Conservation (phyloP, 352 stramenopile species). For the Aphanomyces euteiches region DNA sequence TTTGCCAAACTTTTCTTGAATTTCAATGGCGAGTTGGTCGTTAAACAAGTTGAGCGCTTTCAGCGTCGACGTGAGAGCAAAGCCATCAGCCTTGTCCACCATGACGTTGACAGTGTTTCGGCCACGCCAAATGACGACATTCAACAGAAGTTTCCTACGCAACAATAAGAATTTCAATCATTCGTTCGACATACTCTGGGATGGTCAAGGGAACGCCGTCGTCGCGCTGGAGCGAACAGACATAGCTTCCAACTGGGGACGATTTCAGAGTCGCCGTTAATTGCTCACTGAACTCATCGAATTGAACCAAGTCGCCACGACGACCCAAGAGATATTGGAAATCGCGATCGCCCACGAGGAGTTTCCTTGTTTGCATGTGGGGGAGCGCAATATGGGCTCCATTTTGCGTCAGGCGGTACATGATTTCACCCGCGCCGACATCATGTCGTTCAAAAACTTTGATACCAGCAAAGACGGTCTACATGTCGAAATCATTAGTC, state of each 20-base stretch:
- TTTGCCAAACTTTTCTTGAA: conserved; percentile 11
- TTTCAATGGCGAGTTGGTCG: conserved; percentile 5
- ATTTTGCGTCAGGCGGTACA: conserved; percentile 88
- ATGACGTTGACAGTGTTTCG: conserved; percentile 86
- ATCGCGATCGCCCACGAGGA: conserved; percentile 55
- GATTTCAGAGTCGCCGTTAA: conserved; percentile 51
- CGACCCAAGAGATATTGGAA: conserved; percentile 85
- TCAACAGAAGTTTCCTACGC: conserved; percentile 71
- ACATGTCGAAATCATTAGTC: conserved; percentile 30
- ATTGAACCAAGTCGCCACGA: conserved; percentile 76
- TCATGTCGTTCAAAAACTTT: conserved; percentile 92
- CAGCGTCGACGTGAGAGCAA: conserved; percentile 72
- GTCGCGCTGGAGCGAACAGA: conserved; percentile 64
- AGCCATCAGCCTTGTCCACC: conserved; percentile 74
- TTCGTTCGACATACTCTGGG: conserved; percentile 6
- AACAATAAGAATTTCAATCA: neutral
- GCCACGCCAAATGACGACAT: conserved; percentile 80
- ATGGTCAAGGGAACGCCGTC: conserved; percentile 28
- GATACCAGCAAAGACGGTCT: conserved; percentile 86
- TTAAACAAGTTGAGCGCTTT: conserved; percentile 82
- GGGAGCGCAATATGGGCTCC: conserved; percentile 81
- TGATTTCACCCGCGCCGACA: conserved; percentile 53
- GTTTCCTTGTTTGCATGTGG: conserved; percentile 69
- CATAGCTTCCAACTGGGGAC: conserved; percentile 67
- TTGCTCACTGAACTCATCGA: conserved; percentile 67